These are phyloP conservation scores for Phytophthora litchii DNA, from an alignment of 352 stramenopile species.

Conservation along the genomic window DNA sequence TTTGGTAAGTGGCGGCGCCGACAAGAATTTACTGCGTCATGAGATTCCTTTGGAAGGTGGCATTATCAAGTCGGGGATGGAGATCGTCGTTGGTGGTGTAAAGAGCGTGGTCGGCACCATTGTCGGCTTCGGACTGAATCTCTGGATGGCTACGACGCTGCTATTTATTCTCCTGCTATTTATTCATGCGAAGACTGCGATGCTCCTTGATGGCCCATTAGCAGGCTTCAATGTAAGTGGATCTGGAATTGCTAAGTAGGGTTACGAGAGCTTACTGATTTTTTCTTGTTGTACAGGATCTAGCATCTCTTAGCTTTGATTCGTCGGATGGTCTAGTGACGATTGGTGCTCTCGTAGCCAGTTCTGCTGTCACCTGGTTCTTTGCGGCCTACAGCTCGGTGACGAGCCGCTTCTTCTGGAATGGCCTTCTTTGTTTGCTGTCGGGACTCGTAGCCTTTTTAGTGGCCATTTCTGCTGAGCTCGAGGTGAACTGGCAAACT, in stretches of 20 bases:
- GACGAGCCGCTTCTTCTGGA: constrained; percentile 72
- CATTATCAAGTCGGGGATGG: constrained; percentile 48
- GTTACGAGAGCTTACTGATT: constrained; percentile 8
- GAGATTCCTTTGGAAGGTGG: constrained; percentile 62
- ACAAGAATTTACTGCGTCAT: constrained; percentile 79
- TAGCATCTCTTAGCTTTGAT: constrained; percentile 58
- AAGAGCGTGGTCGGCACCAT: constrained; percentile 33
- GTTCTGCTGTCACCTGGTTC: constrained; percentile 47
- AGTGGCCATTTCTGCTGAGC: constrained; percentile 63
- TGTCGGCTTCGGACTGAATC: constrained; percentile 54
- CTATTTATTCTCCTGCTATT: constrained; percentile 81
- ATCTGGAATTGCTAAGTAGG: neutral
- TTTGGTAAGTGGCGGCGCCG: constrained; percentile 73
- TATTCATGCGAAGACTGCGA: constrained; percentile 68
- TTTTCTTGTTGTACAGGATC: constrained; percentile 37
- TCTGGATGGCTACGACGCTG: constrained; percentile 53
- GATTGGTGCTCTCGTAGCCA: constrained; percentile 39
- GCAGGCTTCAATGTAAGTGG: constrained; percentile 59
- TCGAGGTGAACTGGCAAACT: constrained; percentile 68
- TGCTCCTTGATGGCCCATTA: constrained; percentile 55
- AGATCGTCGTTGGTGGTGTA: constrained; percentile 40
- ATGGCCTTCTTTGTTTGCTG: constrained; percentile 64
- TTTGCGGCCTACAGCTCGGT: constrained; percentile 44
- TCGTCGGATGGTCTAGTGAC: constrained; percentile 58
- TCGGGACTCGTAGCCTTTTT: constrained; percentile 59